Base-by-base conservation (phyloP, 805 yeast species). In the Candida peoriensis region DNA sequence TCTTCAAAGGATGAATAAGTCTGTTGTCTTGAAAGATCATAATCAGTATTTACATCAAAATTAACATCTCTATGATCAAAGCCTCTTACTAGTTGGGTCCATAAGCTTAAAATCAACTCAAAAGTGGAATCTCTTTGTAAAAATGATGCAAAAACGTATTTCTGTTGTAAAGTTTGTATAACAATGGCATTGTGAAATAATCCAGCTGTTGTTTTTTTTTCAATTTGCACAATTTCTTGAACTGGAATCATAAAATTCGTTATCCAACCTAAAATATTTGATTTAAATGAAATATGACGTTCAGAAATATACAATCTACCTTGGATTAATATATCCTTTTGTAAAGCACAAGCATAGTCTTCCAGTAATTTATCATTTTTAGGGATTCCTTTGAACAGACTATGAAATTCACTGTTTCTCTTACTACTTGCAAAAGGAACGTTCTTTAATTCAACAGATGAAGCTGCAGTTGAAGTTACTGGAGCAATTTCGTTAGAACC, bases 211-310 rank as follows among this genome's bases (percentile, higher is more conserved):
- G 77, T 68, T 43, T 77, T 81, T 57, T 86, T 85, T 52, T 90
- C 96, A 46, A 88, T 72, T 26, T 72, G 69, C 8, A 74, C 71
- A 27, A 93, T 76, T 37, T 88, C 96, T 32, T 73, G 78, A 44
- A 80, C 70, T 1, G 87, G 78, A n/a, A 93, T 72, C 3, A 78
- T 71, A 29, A 89, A 60, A 47, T 76, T 82, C 8, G 96, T 86
- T 7, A 87, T 82, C 95, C 96, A 88, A 3, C 96, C 96, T 26
- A 90, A 63, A 28, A 93, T 69, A 47, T 81, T 83, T 5, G 96
- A 82, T 50, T 87, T 81, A 68, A 93, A 93, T 50, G 96, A 85
- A 6, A 90, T 55, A 50, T 79, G 76, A 32, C 72, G 68, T 44
- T 84, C 89, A 20, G 94, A 76, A 10, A 93, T 68, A 54, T 84